Conservation (phyloP, 2,329 filamentous ascomycete genomes). For the Fusarium tjaetaba region DNA sequence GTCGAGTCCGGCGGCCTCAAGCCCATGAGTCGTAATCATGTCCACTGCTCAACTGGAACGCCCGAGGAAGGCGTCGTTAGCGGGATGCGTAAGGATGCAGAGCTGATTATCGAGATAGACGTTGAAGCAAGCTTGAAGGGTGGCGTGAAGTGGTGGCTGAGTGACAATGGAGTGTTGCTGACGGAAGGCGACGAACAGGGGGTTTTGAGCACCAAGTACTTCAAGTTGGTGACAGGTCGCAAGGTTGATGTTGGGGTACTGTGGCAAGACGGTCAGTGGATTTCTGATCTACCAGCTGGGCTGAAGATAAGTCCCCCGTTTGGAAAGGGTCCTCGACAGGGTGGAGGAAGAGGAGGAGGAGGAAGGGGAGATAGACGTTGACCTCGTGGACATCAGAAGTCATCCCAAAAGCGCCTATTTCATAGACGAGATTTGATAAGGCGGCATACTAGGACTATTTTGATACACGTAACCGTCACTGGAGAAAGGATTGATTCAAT, state of each 20-base stretch:
- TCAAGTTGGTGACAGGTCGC: slow-evolving; percentile 75
- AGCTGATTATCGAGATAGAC: slow-evolving; percentile 82
- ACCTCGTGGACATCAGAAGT: slow-evolving; percentile 9
- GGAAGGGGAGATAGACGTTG: slow-evolving; percentile 27
- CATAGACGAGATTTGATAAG: background rate
- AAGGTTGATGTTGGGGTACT: slow-evolving; percentile 70
- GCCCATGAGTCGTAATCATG: slow-evolving; percentile 85
- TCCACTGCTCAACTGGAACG: slow-evolving; percentile 86
- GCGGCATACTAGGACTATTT: background rate
- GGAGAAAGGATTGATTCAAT: background rate
- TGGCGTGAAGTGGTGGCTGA: slow-evolving; percentile 78
- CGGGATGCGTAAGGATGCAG: slow-evolving; percentile 82
- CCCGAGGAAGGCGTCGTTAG: slow-evolving; percentile 72
- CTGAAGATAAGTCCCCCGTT: slow-evolving; percentile 60
- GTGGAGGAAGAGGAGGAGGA: slow-evolving; percentile 53
- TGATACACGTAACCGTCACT: background rate
- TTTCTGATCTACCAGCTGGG: slow-evolving; percentile 71
- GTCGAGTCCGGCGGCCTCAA: slow-evolving; percentile 79
- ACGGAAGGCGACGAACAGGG: slow-evolving; percentile 69
- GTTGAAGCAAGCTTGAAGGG: slow-evolving; percentile 71
- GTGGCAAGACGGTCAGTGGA: slow-evolving; percentile 74
- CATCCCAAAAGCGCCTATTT: background rate
- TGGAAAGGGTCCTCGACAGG: slow-evolving; percentile 58
- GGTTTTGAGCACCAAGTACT: slow-evolving; percentile 72
- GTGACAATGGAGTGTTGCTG: slow-evolving; percentile 80